phyloP scores from a whole-genome alignment of 768 basidiomycete genomes.

The Udeniomyces megalosporus region DNA sequence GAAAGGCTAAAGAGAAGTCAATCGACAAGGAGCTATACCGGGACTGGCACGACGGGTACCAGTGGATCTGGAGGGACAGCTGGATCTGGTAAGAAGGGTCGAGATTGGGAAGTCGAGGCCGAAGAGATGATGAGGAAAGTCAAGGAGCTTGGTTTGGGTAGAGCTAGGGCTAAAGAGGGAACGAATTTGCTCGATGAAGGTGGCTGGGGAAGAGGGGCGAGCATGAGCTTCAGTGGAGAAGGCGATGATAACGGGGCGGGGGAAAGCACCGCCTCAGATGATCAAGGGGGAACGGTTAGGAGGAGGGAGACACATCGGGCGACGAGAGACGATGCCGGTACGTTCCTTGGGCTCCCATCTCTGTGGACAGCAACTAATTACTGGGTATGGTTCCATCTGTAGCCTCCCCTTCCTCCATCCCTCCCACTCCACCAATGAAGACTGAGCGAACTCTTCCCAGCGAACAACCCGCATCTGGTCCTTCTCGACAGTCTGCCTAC shows the following conservation, averaged over 20 bases:
- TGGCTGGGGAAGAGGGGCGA: neutral
- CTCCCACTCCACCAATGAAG: conserved; percentile 3
- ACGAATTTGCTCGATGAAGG: neutral
- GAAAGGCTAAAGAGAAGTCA: conserved; percentile 10
- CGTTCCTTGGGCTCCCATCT: too few species aligned
- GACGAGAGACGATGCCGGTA: too few species aligned
- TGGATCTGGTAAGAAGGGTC: too few species aligned
- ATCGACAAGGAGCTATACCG: neutral
- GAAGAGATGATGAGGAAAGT: conserved; percentile 25
- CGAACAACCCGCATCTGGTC: neutral
- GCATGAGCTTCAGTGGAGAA: conserved; percentile 6
- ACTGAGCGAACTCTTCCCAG: neutral
- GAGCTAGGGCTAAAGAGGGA: conserved; percentile 1
- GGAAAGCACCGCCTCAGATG: neutral
- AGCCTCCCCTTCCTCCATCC: conserved; percentile 1
- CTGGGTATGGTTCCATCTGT: neutral
- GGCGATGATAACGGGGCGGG: neutral
- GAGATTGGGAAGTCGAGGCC: conserved; percentile 27
- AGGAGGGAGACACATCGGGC: neutral
- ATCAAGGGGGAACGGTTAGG: neutral
- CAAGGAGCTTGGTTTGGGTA: conserved; percentile 14
- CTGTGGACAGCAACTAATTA: too few species aligned
- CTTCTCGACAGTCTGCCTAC: conserved; percentile 5
- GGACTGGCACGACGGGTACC: conserved; percentile 3
- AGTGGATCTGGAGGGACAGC: neutral